Base-by-base conservation (phyloP, 2,329 filamentous ascomycete genomes). In the Fonsecaea pugnacius region DNA sequence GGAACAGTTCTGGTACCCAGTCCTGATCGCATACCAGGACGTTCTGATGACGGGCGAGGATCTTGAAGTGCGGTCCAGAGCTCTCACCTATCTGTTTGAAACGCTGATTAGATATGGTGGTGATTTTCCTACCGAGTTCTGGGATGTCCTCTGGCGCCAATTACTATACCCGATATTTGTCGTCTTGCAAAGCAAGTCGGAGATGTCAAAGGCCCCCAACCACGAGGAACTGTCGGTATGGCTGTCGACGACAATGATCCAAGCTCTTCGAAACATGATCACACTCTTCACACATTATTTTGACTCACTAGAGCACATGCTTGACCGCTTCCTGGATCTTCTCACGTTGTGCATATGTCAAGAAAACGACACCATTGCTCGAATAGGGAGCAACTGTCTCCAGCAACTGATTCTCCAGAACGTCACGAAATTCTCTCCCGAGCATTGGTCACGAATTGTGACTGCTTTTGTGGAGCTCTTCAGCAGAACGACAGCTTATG, bases 1-100 rank as follows among this genome's bases (percentile, higher is more conserved):
- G 75, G 95, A 98, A 76, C 93, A 96, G 40, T 99, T 93, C 77
- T 99, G 95, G 95, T 99, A 99, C 77, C 95, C 95, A 0, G 91
- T 99, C 5, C 82, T 99, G 33, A 98, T 99, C 74, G 94, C 96
- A 2, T 99, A 99, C 82, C 95, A 99, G 75, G 95, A 99, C 76
- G 93, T 99, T 24, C 81, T 99, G 54, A 99, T 99, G 95, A 99
- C 95, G 1, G 95, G 96, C 2, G 96, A 99, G 77, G 95, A 99
- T 75, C 84, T 99, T 18, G 95, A 99, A 78, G 95, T 98, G 46
- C 89, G 95, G 64, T 97, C 86, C 67, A 78, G 82, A 78, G 95
- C 96, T 2, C 83, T 99, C 46, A 96, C 93, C 71, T 99, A 98
- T 77, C 92, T 99, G 67, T 99, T 99, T 72, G 94, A 98, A 64